These are phyloP conservation scores for Tubosaeta sp. DNA, from an alignment of 768 basidiomycete genomes.

Conservation along the genomic window DNA sequence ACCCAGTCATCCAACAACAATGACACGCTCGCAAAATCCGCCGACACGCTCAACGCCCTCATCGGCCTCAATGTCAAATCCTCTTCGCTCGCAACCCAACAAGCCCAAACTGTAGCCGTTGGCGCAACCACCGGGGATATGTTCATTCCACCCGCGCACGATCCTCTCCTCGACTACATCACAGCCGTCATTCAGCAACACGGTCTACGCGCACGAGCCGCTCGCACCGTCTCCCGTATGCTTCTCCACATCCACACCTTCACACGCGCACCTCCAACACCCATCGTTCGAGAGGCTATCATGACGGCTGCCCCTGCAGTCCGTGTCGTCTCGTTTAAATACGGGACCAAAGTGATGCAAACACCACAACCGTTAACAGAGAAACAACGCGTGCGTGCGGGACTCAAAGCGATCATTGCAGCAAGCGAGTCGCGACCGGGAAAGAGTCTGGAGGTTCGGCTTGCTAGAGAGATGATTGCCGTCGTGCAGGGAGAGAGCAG, in stretches of 20 bases:
- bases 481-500: conserved; percentile 61
- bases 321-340: conserved; percentile 51
- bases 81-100: neutral
- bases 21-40: conserved; percentile 20
- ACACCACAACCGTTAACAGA: conserved; percentile 74
- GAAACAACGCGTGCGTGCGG: conserved; percentile 70
- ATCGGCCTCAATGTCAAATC: conserved; percentile 13
- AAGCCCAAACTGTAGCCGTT: neutral
- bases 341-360: conserved; percentile 59
- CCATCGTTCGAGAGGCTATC: conserved; percentile 74
- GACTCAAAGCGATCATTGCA: conserved; percentile 67
- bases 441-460: conserved; percentile 56
- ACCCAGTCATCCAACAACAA: conserved; percentile 19
- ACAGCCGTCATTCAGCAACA: conserved; percentile 57
- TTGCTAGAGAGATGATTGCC: conserved; percentile 75
- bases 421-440: conserved; percentile 56
- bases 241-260: conserved; percentile 70
- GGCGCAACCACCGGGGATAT: conserved; percentile 21
- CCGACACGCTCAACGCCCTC: conserved; percentile 22
- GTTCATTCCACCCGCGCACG: conserved; percentile 68
- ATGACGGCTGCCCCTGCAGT: conserved; percentile 67
- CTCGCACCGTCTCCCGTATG: conserved; percentile 52
- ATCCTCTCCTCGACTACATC: conserved; percentile 69
- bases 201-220: conserved; percentile 62
- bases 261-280: conserved; percentile 75